These are phyloP conservation scores for Torulaspora delbrueckii DNA, from an alignment of 805 yeast species.

Conservation along the genomic window DNA sequence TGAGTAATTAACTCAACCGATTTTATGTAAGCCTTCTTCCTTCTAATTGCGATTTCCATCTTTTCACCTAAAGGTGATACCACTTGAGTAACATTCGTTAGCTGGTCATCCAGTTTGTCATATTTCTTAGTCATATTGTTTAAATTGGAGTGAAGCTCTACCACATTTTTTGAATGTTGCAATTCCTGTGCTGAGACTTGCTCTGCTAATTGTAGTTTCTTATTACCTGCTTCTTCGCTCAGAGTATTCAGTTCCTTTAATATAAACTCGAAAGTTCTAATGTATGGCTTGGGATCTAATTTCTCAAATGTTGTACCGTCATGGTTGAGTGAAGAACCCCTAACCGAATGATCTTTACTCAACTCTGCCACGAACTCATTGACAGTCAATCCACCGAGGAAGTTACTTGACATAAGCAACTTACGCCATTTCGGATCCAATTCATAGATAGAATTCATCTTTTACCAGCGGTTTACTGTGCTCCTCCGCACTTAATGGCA, in stretches of 20 bases:
- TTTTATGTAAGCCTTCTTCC: conserved; percentile 66
- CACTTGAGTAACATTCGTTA: conserved; percentile 48
- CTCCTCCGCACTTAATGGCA: not conserved
- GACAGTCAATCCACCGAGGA: conserved; percentile 64
- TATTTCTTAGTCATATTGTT: conserved; percentile 21
- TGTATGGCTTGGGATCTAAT: conserved; percentile 90
- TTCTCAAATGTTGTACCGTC: conserved; percentile 19
- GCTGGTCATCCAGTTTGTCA: conserved; percentile 27
- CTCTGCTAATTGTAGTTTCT: conserved; percentile 48
- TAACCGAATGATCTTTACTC: conserved; percentile 52
- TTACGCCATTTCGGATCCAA: conserved; percentile 58
- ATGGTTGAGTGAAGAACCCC: conserved; percentile 8
- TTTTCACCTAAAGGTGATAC: conserved; percentile 69
- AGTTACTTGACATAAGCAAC: conserved; percentile 55
- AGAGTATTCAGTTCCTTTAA: conserved; percentile 63
- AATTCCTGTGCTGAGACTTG: conserved; percentile 59
- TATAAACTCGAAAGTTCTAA: conserved; percentile 86
- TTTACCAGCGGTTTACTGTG: not conserved
- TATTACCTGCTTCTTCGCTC: conserved; percentile 48
- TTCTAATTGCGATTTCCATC: conserved; percentile 60
- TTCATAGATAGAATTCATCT: conserved; percentile 49
- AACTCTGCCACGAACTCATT: conserved; percentile 77
- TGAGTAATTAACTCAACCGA: conserved; percentile 70
- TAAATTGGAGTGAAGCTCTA: conserved; percentile 35
- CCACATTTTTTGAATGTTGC: conserved; percentile 61